phyloP scores from a whole-genome alignment of 768 basidiomycete genomes.

The Lactifluus echinatus region DNA sequence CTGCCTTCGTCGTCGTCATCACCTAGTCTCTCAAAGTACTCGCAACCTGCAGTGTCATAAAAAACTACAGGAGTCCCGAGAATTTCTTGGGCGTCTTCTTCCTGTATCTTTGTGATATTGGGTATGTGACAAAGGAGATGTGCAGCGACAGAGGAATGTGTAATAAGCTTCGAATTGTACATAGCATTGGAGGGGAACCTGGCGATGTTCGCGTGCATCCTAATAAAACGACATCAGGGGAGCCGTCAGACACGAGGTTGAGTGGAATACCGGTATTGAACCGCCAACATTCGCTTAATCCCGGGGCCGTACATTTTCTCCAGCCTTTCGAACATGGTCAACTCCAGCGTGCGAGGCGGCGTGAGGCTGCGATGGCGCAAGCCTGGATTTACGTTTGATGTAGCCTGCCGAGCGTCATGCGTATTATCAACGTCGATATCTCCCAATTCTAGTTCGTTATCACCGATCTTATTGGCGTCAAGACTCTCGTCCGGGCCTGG shows the following conservation, averaged over 20 bases:
- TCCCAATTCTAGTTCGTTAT: background rate
- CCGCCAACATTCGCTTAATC: constrained; percentile 79
- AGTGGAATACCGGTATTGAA: constrained; percentile 71
- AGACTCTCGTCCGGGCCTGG: background rate
- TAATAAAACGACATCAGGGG: constrained; percentile 24
- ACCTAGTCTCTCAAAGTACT: constrained; percentile 81
- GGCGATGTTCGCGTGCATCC: constrained; percentile 86
- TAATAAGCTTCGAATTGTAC: constrained; percentile 61
- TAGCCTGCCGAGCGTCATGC: background rate
- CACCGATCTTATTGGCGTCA: background rate
- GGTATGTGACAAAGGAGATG: constrained; percentile 70
- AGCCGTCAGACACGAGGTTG: background rate
- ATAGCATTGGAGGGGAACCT: constrained; percentile 77
- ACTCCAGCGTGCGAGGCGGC: constrained; percentile 70
- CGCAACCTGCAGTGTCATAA: constrained; percentile 90
- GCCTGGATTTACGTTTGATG: background rate
- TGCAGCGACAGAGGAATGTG: constrained; percentile 59
- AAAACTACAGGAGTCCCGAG: constrained; percentile 79
- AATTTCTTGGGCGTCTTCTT: constrained; percentile 65
- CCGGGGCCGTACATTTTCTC: constrained; percentile 77
- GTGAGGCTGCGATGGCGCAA: constrained; percentile 27
- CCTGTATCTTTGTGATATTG: constrained; percentile 38
- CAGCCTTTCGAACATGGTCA: constrained; percentile 86
- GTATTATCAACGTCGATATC: background rate
- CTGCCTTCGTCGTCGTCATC: constrained; percentile 84